phyloP scores from a whole-genome alignment of 495 filamentous ascomycete species.

The Lentithecium fluviatile region DNA sequence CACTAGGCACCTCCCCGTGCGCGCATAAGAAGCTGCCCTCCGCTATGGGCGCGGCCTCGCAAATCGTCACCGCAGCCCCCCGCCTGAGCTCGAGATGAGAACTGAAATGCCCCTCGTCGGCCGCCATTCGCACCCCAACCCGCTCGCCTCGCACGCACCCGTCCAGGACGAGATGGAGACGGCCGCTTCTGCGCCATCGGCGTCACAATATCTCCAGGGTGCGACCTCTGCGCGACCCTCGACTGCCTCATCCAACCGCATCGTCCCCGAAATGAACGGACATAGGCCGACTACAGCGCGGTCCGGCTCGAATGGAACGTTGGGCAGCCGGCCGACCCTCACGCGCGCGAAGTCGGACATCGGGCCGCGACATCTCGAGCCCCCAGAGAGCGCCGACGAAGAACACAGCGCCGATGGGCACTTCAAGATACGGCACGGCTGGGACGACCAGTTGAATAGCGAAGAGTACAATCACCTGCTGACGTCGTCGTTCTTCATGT shows the following conservation, averaged over 20 bases:
- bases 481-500: slow-evolving; percentile 91
- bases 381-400: slow-evolving; percentile 28
- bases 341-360: slow-evolving; percentile 73
- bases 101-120: slow-evolving; percentile 29
- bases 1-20: background rate
- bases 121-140: slow-evolving; percentile 18
- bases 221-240: slow-evolving; percentile 19
- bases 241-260: slow-evolving; percentile 17
- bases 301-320: slow-evolving; percentile 6
- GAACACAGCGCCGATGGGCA: slow-evolving; percentile 40
- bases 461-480: slow-evolving; percentile 56
- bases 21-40: background rate
- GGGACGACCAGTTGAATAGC: slow-evolving; percentile 67
- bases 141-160: slow-evolving; percentile 18
- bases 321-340: slow-evolving; percentile 49
- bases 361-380: slow-evolving; percentile 46
- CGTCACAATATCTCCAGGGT: slow-evolving; percentile 5
- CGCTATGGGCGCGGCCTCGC: slow-evolving; percentile 27
- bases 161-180: slow-evolving; percentile 9
- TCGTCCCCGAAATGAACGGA: slow-evolving; percentile 23
- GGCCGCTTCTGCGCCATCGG: slow-evolving; percentile 12
- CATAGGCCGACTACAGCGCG: slow-evolving; percentile 1
- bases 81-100: slow-evolving; percentile 27
- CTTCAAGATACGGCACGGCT: slow-evolving; percentile 57
- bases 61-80: slow-evolving; percentile 13